Percentiles rank a stretch among this genome's conserved stretches.
Conservation (phyloP, 2,329 filamentous ascomycete genomes). For the Phialophora expanda region DNA sequence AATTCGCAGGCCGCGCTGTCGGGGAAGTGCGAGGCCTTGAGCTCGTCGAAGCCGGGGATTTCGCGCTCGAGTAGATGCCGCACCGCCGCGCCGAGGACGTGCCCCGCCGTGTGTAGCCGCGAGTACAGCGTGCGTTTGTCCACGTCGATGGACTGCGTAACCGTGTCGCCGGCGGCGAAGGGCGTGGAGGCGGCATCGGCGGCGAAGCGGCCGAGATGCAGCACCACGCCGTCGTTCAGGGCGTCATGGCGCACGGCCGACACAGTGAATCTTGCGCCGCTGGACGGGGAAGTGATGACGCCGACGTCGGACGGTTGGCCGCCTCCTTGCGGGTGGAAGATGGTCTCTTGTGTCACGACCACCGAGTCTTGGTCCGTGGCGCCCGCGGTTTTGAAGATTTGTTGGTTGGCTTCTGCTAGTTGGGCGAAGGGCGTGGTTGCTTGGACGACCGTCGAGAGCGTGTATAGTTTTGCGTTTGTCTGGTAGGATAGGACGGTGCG, state of each 20-base stretch:
- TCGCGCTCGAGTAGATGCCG: conserved; percentile 60
- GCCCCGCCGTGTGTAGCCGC: conserved; percentile 73
- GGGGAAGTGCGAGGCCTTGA: conserved; percentile 75
- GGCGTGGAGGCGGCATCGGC: conserved; percentile 10
- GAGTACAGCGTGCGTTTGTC: conserved; percentile 68
- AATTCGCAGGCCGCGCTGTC: conserved; percentile 72
- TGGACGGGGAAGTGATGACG: conserved; percentile 51
- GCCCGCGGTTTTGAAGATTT: conserved; percentile 63
- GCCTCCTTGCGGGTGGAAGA: conserved; percentile 77
- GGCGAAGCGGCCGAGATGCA: conserved; percentile 69
- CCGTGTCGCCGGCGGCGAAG: conserved; percentile 52
- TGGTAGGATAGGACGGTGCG: conserved; percentile 32
- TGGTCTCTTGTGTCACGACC: conserved; percentile 69
- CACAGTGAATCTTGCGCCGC: conserved; percentile 56
- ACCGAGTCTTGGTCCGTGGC: conserved; percentile 57
- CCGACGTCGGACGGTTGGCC: conserved; percentile 74
- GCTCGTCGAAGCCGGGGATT: conserved; percentile 64
- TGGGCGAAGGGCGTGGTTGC: conserved; percentile 57
- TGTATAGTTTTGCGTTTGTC: conserved; percentile 34
- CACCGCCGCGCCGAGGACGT: conserved; percentile 73
- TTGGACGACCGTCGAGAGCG: conserved; percentile 38
- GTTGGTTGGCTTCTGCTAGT: conserved; percentile 58
- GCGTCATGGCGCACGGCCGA: conserved; percentile 62
- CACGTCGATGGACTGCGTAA: conserved; percentile 65
- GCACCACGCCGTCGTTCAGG: conserved; percentile 59